Base-by-base conservation (phyloP, 495 filamentous ascomycete genomes). In the Penicillium daleae region DNA sequence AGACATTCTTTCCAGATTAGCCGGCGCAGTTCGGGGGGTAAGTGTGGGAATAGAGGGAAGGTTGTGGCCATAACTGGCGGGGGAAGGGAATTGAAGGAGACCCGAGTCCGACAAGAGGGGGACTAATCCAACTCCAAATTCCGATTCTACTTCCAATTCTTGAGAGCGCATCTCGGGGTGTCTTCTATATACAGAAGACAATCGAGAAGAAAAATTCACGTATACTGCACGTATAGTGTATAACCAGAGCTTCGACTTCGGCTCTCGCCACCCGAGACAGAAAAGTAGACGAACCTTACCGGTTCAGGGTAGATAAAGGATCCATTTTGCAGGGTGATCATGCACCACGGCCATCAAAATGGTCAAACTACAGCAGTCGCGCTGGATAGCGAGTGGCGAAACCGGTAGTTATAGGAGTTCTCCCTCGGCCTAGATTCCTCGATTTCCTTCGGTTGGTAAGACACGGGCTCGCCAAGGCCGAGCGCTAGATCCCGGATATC, bases 1-100 rank as follows among this genome's bases (percentile, higher is more conserved):
- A 54, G 51, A 54, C 51, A 54, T 54, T 35, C 51, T 54, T 54
- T 54, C 51, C 51, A 54, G 51, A 54, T 35, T 31, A 54, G 35
- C 29, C 51, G 51, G 15, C 51, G 51, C 1, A 54, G 29, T 54
- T 54, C 51, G 4, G 32, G 10, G 29, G 51, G 51, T 5, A 54
- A 29, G 0, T 22, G 17, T 0, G 27, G 51, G 32, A 54, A 54
- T 12, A 33, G 17, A 7, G 2, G 29, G 51, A 54, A 54, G 22
- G 21, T 31, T n/a, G 35, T 31, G 27, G 51, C 32, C 31, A 54
- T 54, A 9, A n/a, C 15, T 35, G n/a, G 51, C 24, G 29, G 31
- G 29, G 19, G 29, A 31, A n/a, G n/a, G n/a, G 50, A 21, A 19
- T 53, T 33, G 50, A 13, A 33, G 22, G 27, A 46, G 42, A 22